Evolutionary conservation across 1,139 yeast species (phyloP), one percentile per base, ranked within the genome.

Genomic region (Candida freyschussii): DNA sequence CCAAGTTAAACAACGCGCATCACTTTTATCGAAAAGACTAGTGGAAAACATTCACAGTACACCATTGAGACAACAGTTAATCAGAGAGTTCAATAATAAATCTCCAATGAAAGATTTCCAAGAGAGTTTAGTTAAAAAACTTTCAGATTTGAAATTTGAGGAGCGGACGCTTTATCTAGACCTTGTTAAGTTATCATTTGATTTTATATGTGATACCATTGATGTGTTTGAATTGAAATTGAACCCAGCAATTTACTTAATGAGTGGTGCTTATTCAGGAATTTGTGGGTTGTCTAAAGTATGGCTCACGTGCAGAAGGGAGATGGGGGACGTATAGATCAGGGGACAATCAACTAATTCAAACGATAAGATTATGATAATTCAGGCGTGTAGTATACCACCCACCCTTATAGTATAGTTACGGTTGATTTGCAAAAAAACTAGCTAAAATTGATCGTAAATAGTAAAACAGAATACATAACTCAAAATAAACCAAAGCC

Each of bases 191-290:
- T 45, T 64, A 8, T 17, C 53, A 1, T 66, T 66, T 35, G 75
- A 70, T 49, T 57, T 66, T 22, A 39, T 56, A 6, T 70, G 67
- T 33, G 71, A 67, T 44, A 45, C 67, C 1, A 57, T 67, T 5
- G 70, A 63, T 40, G 59, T 69, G 5, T 65, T 68, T 34, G 48
- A 56, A 12, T 27, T 64, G 28, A 55, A 54, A 14, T 44, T 60
- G 19, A 41, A 47, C 30, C 32, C 63, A 53, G 33, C 52, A 34
- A 25, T 62, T 49, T 47, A 56, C 58, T 23, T 53, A 45, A 37
- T 51, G 48, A 40, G 30, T 48, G 52, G 48, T 57, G 45, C 56
- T 54, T 34, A 48, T 60, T 63, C 71, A 18, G 73, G 69, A 28
- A 18, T 52, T 3, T 45, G 60, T n/a, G 69, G 70, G 0, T 46